A percentile compares a stretch with the other conserved stretches of the same genome.
These are phyloP conservation scores for Globisporangium polare DNA, from an alignment of 352 stramenopile genomes.

Conservation along the genomic window DNA sequence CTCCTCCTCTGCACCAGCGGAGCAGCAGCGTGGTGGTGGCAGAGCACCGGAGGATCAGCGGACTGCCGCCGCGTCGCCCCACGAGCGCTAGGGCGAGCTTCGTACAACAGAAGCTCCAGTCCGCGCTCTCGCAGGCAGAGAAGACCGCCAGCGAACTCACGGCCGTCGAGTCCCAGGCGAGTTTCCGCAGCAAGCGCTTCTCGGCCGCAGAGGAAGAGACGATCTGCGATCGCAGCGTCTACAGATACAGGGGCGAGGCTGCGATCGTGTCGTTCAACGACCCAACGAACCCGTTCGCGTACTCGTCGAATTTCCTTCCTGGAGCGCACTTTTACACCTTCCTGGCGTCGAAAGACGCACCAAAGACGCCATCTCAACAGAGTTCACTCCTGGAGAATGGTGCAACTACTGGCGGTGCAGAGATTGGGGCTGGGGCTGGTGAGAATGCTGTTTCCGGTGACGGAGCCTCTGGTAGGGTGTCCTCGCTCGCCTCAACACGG, in stretches of 20 bases:
- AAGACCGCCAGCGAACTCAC: constrained; percentile 28
- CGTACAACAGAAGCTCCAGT: constrained; percentile 63
- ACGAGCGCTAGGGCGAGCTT: constrained; percentile 32
- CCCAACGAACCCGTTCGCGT: constrained; percentile 37
- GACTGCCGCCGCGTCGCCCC: constrained; percentile 4
- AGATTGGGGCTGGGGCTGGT: background rate
- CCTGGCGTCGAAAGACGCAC: constrained; percentile 47
- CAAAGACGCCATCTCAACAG: background rate
- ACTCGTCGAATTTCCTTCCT: constrained; percentile 67
- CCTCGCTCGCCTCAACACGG: constrained; percentile 2
- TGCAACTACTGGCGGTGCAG: background rate
- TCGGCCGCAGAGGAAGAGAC: constrained; percentile 6
- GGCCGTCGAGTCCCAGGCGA: constrained; percentile 13
- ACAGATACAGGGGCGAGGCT: constrained; percentile 50
- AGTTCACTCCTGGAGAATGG: background rate
- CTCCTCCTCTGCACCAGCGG: background rate
- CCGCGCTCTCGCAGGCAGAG: constrained; percentile 50
- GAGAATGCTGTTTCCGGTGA: background rate
- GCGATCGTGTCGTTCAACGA: constrained; percentile 65
- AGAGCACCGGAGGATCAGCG: background rate
- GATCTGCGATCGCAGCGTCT: constrained; percentile 26
- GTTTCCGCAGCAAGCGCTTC: constrained; percentile 18
- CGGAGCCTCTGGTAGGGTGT: background rate
- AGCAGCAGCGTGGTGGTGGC: constrained; percentile 3
- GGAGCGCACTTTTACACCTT: constrained; percentile 79